Conservation (phyloP, 345 rosid genomes). For the Pugionium cornutum region DNA sequence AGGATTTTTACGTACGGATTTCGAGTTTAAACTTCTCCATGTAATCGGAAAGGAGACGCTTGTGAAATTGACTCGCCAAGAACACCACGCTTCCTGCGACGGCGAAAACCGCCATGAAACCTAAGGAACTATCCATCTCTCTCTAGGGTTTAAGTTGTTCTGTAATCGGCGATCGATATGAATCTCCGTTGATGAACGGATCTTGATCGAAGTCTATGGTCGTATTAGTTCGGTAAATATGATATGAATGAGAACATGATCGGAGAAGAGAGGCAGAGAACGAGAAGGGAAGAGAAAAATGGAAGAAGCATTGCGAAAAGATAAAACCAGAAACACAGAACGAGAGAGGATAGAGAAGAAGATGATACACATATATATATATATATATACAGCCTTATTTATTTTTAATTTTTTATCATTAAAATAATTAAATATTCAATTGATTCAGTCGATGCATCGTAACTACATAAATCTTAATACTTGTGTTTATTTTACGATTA, state of each 20-base stretch:
- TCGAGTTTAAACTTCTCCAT: slow-evolving; percentile 71
- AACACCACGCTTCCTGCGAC: slow-evolving; percentile 84
- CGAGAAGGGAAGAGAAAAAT: slow-evolving; percentile 27
- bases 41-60: slow-evolving; percentile 80
- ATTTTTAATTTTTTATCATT: background rate
- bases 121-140: slow-evolving; percentile 51
- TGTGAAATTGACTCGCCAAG: slow-evolving; percentile 65
- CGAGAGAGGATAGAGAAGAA: slow-evolving; percentile 16
- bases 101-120: slow-evolving; percentile 79
- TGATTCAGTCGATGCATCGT: too few relatives aligned
- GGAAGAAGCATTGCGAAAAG: slow-evolving; percentile 29
- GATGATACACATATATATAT: background rate
- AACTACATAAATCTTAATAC: too few relatives aligned
- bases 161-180: background rate
- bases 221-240: background rate
- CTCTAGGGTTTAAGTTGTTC: slow-evolving; percentile 10
- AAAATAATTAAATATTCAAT: too few relatives aligned
- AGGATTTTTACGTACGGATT: slow-evolving; percentile 33
- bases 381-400: background rate
- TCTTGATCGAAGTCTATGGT: background rate
- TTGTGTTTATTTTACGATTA: too few relatives aligned
- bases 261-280: slow-evolving; percentile 31
- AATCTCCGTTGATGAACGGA: background rate
- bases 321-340: background rate
- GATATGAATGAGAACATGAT: slow-evolving; percentile 20